Evolutionary conservation across 345 rosid species (phyloP).

Genomic region (Durio zibethinus): DNA sequence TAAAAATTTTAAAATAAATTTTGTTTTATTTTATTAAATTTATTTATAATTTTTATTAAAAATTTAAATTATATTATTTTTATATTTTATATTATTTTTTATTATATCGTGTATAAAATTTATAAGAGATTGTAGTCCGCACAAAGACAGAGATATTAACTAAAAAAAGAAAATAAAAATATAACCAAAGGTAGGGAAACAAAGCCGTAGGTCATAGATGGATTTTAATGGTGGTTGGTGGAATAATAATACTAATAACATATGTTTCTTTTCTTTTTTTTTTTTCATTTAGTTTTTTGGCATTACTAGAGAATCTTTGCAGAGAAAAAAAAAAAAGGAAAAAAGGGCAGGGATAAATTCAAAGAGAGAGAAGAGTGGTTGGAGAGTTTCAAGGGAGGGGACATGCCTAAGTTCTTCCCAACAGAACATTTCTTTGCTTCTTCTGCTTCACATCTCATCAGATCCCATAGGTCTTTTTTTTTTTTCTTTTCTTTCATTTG

Average conservation of each 20-base stretch:
- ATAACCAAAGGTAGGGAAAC: too few species aligned
- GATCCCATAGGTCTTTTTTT: constrained; percentile 29
- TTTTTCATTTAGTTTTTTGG: background rate
- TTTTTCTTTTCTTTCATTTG: background rate
- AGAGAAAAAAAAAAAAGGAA: background rate
- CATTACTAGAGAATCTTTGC: background rate
- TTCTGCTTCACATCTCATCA: constrained; percentile 13
- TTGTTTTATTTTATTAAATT: too few species aligned
- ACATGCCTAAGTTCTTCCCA: constrained; percentile 47
- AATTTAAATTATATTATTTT: too few species aligned
- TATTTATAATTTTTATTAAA: too few species aligned
- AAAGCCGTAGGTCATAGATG: background rate
- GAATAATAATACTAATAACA: background rate
- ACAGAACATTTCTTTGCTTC: constrained; percentile 33
- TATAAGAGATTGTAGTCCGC: constrained; percentile 3
- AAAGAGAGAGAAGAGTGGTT: background rate
- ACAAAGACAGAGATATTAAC: background rate
- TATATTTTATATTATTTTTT: too few species aligned
- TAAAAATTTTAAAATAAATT: too few species aligned
- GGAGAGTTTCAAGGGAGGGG: constrained; percentile 37
- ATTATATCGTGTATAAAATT: too few species aligned
- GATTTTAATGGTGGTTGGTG: background rate
- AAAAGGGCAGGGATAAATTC: background rate
- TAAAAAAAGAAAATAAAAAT: background rate
- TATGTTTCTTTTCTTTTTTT: too few species aligned